phyloP scores from a whole-genome alignment of 2,329 filamentous ascomycete species.

The Camptophora hylomeconis region DNA sequence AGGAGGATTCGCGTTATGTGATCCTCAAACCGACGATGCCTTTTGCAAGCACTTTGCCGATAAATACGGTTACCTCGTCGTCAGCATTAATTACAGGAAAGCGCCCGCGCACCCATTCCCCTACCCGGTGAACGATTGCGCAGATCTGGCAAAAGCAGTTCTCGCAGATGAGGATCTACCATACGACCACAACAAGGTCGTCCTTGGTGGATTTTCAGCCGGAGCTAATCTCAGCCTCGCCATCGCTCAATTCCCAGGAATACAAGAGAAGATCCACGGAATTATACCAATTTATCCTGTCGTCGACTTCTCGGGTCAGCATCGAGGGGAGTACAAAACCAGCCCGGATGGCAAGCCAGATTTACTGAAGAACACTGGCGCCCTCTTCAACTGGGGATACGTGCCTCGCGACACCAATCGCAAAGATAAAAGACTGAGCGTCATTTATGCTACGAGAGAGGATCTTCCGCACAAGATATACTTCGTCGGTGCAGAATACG shows the following conservation, averaged over 20 bases:
- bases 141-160: conserved; percentile 29
- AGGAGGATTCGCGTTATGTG: conserved; percentile 36
- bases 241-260: conserved; percentile 26
- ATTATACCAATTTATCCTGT: conserved; percentile 34
- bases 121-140: conserved; percentile 31
- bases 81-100: conserved; percentile 38
- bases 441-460: conserved; percentile 23
- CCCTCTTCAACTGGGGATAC: conserved; percentile 32
- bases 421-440: conserved; percentile 30
- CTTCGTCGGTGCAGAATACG: conserved; percentile 32
- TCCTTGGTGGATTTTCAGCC: conserved; percentile 33
- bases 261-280: conserved; percentile 24
- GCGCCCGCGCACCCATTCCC: conserved; percentile 35
- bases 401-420: conserved; percentile 23
- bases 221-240: conserved; percentile 37
- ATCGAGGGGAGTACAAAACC: conserved; percentile 19
- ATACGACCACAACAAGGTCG: conserved; percentile 30
- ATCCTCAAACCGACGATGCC: conserved; percentile 32
- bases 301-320: conserved; percentile 26
- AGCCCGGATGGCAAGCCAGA: conserved; percentile 14
- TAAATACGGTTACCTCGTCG: conserved; percentile 29
- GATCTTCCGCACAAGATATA: conserved; percentile 31
- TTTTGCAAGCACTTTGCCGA: conserved; percentile 34
- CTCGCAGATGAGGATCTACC: conserved; percentile 33
- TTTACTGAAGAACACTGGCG: conserved; percentile 13